Evolutionary conservation across 179 eudicot genomes (phyloP), one percentile per base, ranked within the genome.

Genomic region (Amaranthus tricolor): DNA sequence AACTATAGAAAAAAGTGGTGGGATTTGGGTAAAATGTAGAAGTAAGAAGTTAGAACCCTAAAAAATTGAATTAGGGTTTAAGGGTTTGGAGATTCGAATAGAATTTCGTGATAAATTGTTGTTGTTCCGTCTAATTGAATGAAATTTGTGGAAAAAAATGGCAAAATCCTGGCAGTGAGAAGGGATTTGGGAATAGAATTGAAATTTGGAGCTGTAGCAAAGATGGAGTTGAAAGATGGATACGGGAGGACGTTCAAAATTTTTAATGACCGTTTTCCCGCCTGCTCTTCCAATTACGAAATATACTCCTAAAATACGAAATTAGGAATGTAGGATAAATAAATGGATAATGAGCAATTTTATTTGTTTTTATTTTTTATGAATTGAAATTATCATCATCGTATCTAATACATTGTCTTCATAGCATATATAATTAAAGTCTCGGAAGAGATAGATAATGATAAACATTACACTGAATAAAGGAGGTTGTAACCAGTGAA

Each of bases 221-320:
- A 24, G 51, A 31, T 58, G 71, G 45, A 9, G 71, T 7, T 11
- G 17, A 7, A 20, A 20, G 20, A 43, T 31, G 20, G 62, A 70
- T 59, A 57, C 66, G 40, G 65, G 64, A 56, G 17, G 56, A 51
- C 16, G 72, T 60, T 69, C 79, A 78, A 78, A 82, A n/a, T 20
- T 64, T 70, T 74, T 6, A 61, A 17, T 58, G 74, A 59, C 70
- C 68, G 67, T 55, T 81, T 81, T 81, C 81, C 76, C 84, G 84
- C 81, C 72, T 69, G 68, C 77, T 72, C n/a, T 13, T 13, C 14
- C 11, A 8, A 52, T 1, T 52, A 52, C 55, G 9, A 52, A 52
- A 8, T 52, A 52, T 9, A 13, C 9, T 52, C 55, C 9, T 52
- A 9, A 52, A 52, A 52, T 13, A 52, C 4, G 9, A 52, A 52